phyloP scores from a whole-genome alignment of 2,329 filamentous ascomycete species.

The Penicillium paneum region DNA sequence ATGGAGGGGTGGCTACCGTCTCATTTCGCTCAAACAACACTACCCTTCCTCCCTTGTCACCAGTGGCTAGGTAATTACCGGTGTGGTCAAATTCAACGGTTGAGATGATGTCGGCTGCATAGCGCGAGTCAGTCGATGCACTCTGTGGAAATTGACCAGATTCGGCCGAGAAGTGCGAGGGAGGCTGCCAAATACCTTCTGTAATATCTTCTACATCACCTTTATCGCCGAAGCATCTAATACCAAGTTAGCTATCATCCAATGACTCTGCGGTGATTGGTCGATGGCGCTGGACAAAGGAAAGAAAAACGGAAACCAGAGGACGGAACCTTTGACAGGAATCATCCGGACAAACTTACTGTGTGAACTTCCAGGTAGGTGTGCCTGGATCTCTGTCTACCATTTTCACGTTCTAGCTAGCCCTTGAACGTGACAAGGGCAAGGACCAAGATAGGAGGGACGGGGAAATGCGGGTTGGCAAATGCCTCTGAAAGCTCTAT shows the following conservation, averaged over 20 bases:
- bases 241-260: constrained; percentile 10
- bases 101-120: constrained; percentile 50
- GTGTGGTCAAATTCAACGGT: constrained; percentile 54
- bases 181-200: constrained; percentile 63
- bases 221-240: constrained; percentile 98
- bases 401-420: constrained; percentile 64
- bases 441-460: constrained; percentile 15
- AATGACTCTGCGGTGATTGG: neutral
- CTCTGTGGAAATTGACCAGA: constrained; percentile 1
- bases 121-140: constrained; percentile 12
- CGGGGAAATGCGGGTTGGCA: constrained; percentile 14
- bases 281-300: neutral
- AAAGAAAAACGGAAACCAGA: neutral
- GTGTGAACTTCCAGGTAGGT: constrained; percentile 99
- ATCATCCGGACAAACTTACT: constrained; percentile 60
- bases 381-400: constrained; percentile 91
- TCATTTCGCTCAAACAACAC: constrained; percentile 72
- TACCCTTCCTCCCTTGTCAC: constrained; percentile 51
- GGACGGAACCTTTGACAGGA: constrained; percentile 1
- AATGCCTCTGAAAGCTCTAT: constrained; percentile 20
- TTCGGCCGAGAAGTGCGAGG: constrained; percentile 2
- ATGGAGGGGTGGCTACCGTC: constrained; percentile 58
- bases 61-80: constrained; percentile 52
- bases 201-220: constrained; percentile 99
- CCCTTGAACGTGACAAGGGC: constrained; percentile 28